Conservation (phyloP, 2,329 filamentous ascomycete genomes). For the Dactylonectria macrodidyma region DNA sequence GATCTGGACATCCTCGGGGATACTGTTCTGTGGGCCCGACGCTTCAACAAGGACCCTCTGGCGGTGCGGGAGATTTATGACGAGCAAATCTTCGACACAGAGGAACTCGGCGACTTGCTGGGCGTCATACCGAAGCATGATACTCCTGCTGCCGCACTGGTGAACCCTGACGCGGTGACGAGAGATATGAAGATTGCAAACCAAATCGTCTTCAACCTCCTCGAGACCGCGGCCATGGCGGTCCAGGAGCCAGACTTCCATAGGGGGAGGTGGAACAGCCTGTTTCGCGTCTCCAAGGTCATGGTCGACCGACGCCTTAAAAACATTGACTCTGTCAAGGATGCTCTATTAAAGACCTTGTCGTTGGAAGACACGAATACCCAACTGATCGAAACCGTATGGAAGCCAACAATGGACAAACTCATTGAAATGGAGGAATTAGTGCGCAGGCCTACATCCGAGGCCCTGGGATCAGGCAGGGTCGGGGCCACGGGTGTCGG, state of each 20-base stretch:
- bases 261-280: conserved; percentile 16
- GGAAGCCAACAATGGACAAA: conserved; percentile 50
- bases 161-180: conserved; percentile 15
- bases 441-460: conserved; percentile 23
- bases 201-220: conserved; percentile 32
- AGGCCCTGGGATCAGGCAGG: not conserved
- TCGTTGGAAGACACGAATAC: not conserved
- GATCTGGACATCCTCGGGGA: conserved; percentile 43
- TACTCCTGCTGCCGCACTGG: conserved; percentile 15
- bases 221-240: conserved; percentile 34
- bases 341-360: conserved; percentile 12
- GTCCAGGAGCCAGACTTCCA: conserved; percentile 34
- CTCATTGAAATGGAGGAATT: conserved; percentile 46
- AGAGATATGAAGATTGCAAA: conserved; percentile 31
- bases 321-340: conserved; percentile 14
- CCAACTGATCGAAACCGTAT: conserved; percentile 40
- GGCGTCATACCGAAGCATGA: conserved; percentile 30
- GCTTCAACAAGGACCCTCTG: conserved; percentile 49
- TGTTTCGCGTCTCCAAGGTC: conserved; percentile 24
- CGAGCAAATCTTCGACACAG: conserved; percentile 13
- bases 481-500: conserved; percentile 25
- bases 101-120: conserved; percentile 41
- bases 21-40: conserved; percentile 47
- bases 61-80: conserved; percentile 37
- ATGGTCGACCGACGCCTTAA: conserved; percentile 24